Conservation (phyloP, 148 eudicot genomes). For the Rheum nobile region DNA sequence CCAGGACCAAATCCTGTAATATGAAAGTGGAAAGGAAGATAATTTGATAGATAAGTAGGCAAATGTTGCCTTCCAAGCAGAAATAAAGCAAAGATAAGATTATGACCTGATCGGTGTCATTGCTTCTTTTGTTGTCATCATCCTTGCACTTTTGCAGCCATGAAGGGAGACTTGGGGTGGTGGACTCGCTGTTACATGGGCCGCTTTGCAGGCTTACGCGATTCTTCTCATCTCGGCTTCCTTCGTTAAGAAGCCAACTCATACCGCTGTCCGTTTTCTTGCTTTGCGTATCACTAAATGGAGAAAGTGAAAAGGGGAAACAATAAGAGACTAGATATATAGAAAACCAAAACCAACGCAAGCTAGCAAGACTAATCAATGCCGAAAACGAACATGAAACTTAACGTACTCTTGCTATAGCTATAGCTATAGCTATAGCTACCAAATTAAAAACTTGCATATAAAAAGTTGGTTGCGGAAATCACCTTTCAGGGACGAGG, state of each 20-base stretch:
- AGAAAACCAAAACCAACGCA: neutral
- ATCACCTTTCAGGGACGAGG: constrained; percentile 58
- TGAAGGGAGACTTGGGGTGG: constrained; percentile 58
- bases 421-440: too few species aligned
- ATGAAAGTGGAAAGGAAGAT: neutral
- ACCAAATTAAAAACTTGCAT: too few species aligned
- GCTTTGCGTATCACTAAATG: constrained; percentile 34
- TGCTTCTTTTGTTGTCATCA: constrained; percentile 36
- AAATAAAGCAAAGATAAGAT: constrained; percentile 6
- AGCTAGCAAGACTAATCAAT: neutral
- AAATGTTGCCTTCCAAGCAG: neutral
- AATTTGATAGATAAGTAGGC: neutral
- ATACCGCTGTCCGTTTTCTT: constrained; percentile 23
- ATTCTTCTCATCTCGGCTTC: constrained; percentile 17
- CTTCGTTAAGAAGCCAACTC: constrained; percentile 26
- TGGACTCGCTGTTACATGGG: constrained; percentile 34
- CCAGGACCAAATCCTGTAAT: constrained; percentile 37
- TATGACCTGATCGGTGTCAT: constrained; percentile 37
- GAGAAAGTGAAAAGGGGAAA: neutral
- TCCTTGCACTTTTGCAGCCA: constrained; percentile 68
- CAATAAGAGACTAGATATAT: neutral
- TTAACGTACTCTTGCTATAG: too few species aligned
- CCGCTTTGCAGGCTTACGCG: too few species aligned
- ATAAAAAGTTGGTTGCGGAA: neutral
- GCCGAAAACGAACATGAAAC: neutral